These are phyloP conservation scores for Cryptococcus deneoformans DNA, from an alignment of 1,284 basidiomycete species.

Conservation along the genomic window DNA sequence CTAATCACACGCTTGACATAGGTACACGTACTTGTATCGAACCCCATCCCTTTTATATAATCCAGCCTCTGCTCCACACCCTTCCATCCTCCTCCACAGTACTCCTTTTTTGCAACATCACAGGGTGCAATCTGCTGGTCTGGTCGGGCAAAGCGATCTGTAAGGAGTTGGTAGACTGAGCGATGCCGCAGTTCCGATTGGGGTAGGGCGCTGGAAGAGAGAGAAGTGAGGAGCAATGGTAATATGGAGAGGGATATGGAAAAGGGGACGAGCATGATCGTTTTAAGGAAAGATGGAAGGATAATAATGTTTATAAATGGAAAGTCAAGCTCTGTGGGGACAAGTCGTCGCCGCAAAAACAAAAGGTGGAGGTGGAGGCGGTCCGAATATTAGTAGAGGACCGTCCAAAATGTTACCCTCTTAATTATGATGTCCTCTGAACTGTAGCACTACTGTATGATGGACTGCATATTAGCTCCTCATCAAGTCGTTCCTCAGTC, in stretches of 20 bases:
- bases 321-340: neutral
- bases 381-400: too few species aligned
- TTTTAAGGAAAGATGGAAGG: neutral
- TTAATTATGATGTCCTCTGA: too few species aligned
- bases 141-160: slow-evolving; percentile 45
- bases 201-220: slow-evolving; percentile 13
- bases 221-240: slow-evolving; percentile 7
- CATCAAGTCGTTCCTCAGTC: too few species aligned
- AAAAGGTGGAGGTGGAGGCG: too few species aligned
- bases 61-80: slow-evolving; percentile 42
- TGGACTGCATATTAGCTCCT: too few species aligned
- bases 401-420: too few species aligned
- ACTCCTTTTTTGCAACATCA: slow-evolving; percentile 28
- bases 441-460: too few species aligned
- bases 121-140: slow-evolving; percentile 28
- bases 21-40: slow-evolving; percentile 41
- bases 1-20: too few species aligned
- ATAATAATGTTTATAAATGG: neutral
- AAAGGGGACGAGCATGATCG: neutral
- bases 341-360: too few species aligned
- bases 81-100: slow-evolving; percentile 49
- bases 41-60: slow-evolving; percentile 50
- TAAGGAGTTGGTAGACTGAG: slow-evolving; percentile 49
- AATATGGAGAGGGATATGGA: slow-evolving; percentile 2
- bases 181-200: slow-evolving; percentile 34